Conservation (phyloP, 2,329 filamentous ascomycete genomes). For the Fusarium cyanostomum region DNA sequence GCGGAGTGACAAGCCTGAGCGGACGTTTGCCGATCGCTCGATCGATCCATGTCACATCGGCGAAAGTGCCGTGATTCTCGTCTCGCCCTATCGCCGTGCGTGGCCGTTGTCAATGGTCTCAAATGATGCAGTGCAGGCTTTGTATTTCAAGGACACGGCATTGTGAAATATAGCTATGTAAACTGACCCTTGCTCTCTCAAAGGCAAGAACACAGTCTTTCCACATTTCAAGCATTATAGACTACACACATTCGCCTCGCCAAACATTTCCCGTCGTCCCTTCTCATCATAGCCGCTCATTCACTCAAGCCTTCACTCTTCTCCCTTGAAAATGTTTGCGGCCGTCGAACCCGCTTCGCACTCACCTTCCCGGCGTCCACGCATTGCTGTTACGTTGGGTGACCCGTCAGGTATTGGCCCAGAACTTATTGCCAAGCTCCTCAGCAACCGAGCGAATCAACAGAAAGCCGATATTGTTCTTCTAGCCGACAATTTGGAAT, state of each 20-base stretch:
- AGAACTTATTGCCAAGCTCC: conserved; percentile 46
- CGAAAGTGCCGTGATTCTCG: not conserved
- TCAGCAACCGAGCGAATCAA: conserved; percentile 41
- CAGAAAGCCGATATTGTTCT: conserved; percentile 44
- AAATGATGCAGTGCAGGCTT: no score
- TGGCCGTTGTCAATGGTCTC: not conserved
- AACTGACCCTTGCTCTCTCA: no score
- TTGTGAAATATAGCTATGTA: no score
- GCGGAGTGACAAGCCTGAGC: not conserved
- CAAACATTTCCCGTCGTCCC: no score
- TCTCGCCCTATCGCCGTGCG: no score
- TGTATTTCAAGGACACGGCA: not conserved
- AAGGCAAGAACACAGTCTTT: no score
- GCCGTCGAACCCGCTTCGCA: not conserved
- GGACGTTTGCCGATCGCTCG: not conserved
- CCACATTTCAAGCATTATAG: no score
- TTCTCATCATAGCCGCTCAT: no score
- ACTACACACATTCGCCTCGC: not conserved
- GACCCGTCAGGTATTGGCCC: conserved; percentile 47
- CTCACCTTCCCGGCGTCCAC: not conserved
- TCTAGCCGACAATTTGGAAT: conserved; percentile 43
- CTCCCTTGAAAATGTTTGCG: not conserved
- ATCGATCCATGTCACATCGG: not conserved
- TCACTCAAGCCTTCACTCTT: not conserved
- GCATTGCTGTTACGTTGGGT: conserved; percentile 45